Conservation (phyloP, 2,329 filamentous ascomycete species). For the Parastagonospora nodorum region DNA sequence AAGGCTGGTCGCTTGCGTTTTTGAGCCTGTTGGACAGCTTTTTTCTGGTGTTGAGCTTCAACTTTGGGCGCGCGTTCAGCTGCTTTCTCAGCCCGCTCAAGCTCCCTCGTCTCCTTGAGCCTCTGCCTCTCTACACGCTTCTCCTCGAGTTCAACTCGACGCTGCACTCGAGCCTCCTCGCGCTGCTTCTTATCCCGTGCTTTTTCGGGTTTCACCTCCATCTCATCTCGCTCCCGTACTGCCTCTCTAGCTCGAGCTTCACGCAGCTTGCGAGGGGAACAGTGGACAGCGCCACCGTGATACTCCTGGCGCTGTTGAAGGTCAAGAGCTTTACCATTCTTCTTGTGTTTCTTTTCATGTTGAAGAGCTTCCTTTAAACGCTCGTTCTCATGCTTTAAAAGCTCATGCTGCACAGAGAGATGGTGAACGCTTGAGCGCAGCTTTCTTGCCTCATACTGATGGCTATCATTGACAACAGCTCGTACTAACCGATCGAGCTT, state of each 20-base stretch:
- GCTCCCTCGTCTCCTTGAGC: too few relatives aligned
- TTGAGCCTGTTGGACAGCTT: background rate
- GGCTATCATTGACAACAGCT: too few relatives aligned
- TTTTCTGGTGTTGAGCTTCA: background rate
- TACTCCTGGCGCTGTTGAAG: constrained; percentile 7
- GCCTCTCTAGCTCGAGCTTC: too few relatives aligned
- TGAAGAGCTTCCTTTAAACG: constrained; percentile 7
- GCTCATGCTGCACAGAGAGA: background rate
- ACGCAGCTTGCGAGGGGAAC: constrained; percentile 2
- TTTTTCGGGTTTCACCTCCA: too few relatives aligned
- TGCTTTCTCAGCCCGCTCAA: background rate
- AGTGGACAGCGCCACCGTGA: constrained; percentile 10
- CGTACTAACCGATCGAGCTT: too few relatives aligned
- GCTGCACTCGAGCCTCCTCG: too few relatives aligned
- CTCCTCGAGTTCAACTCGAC: too few relatives aligned
- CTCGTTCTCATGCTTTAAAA: constrained; percentile 3
- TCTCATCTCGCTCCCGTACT: too few relatives aligned
- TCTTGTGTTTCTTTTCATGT: constrained; percentile 11
- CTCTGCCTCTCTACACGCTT: too few relatives aligned
- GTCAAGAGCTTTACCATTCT: constrained; percentile 7
- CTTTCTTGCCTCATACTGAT: too few relatives aligned
- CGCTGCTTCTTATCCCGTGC: too few relatives aligned
- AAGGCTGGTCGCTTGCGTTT: background rate
- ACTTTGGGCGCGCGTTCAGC: background rate
- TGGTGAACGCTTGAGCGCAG: too few relatives aligned